Base-by-base conservation (phyloP, 2,329 filamentous ascomycete species). In the Trichoderma guizhouense region DNA sequence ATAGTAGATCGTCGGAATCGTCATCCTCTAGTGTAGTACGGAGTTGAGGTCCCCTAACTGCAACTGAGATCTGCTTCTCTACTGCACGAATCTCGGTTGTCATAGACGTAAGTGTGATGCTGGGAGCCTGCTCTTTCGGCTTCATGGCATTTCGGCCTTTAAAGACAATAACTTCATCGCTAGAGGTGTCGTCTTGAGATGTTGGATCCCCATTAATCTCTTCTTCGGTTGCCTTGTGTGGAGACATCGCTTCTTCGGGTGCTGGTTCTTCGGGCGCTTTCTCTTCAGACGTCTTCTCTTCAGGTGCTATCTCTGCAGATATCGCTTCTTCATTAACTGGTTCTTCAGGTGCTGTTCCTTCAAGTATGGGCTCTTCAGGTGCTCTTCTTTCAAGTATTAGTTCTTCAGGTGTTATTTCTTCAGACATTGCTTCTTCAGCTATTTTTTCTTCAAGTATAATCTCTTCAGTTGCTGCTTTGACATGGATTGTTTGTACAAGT, bases 131-230 rank as follows among this genome's bases (percentile, higher is more conserved):
- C n/a, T 30, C 7, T 51, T 76, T 77, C 12, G 72, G 26, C 69
- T 73, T 79, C 76, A 75, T 71, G 76, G 78, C 71, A 70, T 82
- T 81, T 69, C 90, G 85, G 51, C 90, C 90, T 72, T 84, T 86
- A 78, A 93, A 93, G 0, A 93, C 77, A 61, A 94, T 89, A 6
- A 93, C 83, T 74, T 97, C 81, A 12, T 81, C 92, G 76, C 91
- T 92, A 0, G 91, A 93, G 61, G 72, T 78, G 43, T 74, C 78
- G 11, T 77, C 76, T 26, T 74, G 30, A 15, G 15, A 18, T 21
- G 5, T 34, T 30, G 8, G 47, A 7, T 57, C 30, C 3, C 14
- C 61, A 9, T 32, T 51, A 7, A 73, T 1, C 76, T 34, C 26
- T 34, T 60, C 55, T 34, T 21, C 28, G 28, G 78, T 1, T 15